Evolutionary conservation across 192 early-diverging fungal genomes (phyloP), one percentile per base, ranked within the genome.

Genomic region (Coemansia erecta): DNA sequence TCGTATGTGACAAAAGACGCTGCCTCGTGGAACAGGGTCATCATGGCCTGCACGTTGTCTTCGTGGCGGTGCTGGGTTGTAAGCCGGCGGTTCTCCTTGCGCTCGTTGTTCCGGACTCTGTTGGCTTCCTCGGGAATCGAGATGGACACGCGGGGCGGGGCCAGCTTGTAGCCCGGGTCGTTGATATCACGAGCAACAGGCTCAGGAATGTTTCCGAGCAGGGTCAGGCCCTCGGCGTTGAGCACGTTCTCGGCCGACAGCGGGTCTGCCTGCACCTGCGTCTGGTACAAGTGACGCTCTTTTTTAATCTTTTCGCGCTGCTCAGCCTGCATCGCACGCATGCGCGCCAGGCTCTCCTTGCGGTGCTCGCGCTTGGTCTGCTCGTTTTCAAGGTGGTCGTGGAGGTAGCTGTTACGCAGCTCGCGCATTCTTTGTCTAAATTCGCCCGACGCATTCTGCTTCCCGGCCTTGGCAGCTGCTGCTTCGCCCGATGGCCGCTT

Each of bases 211-310:
- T 73, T 66, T 22, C 60, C 19, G 40, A 77, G 26, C 14, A 77
- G 39, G 0, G 79, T 81, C 42, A 46, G 58, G 26, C 79, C 79
- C 56, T 81, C 73, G 12, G 70, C 45, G 26, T 81, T 81, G 43
- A 81, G 53, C 24, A 81, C 72, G 52, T 81, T 81, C 24, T 68
- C 72, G 7, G 79, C 66, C 3, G 73, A 77, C n/a, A 77, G 47
- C 42, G 79, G 79, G 28, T 81, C 79, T 11, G 60, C 45, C 24
- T 56, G 58, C 12, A 81, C 53, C 46, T 69, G 59, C 11, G 45
- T 37, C 50, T 73, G 62, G 48, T 69, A 81, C 14, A 61, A 61
- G 3, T 47, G 19, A 0, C 70, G 69, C 56, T 72, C 70, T 19
- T 42, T 41, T 24, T 21, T 41, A 45, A 72, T 54, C 60, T 73